Evolutionary conservation across 768 basidiomycete genomes (phyloP), one percentile per base, ranked within the genome.

Genomic region (Rhodotorula paludigena): DNA sequence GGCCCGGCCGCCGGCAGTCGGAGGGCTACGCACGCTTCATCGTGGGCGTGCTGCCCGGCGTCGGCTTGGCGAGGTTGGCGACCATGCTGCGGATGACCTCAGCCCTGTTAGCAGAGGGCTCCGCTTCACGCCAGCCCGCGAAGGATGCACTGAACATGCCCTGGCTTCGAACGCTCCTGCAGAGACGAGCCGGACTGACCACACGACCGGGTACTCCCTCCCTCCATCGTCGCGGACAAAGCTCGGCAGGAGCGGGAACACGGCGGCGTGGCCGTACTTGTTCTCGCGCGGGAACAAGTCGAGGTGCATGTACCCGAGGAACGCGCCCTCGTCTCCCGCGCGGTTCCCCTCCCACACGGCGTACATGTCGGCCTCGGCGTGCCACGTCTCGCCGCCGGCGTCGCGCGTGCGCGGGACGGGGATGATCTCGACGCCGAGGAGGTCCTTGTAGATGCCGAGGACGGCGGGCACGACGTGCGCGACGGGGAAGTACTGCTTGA

Each of bases 211-310:
- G 77, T 89, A 90, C 75, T 81, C 82, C 38, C 88, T 60, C 67
- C 32, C 78, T 80, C 75, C 86, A 87, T 21, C 90, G n/a, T n/a
- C n/a, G n/a, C n/a, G n/a, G n/a, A n/a, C n/a, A n/a, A n/a, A n/a
- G n/a, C n/a, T 89, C 0, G 86, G 79, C 10, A 88, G 80, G 36
- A 92, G 80, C 12, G 84, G 61, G 63, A 55, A 88, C 0, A 92
- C 89, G 1, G 89, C 89, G 0, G 90, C 90, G 79, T 92, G 90
- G 18, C 87, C 84, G 77, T 90, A 92, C 76, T 91, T 92, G 55
- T 82, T 15, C 23, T 28, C 64, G 14, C 73, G 61, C 4, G 68
- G 59, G 41, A 63, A 48, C 44, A 93, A 83, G 74, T 93, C 91
- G 36, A 92, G 86, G 74, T 90, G 90, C 76, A 89, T 89, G 77